phyloP scores from a whole-genome alignment of 805 yeast species.

The Candida golubevii region DNA sequence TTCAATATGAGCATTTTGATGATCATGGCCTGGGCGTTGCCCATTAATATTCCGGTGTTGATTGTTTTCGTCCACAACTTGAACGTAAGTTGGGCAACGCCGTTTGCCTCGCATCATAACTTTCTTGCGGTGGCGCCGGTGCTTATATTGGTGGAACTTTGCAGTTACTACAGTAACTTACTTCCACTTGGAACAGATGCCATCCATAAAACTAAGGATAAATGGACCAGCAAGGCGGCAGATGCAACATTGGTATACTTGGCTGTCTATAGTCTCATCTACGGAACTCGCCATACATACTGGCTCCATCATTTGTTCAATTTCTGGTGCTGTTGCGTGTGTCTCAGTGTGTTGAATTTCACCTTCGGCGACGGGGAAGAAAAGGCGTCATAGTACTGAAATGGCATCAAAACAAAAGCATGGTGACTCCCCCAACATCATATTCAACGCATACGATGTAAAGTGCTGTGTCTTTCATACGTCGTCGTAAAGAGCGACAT shows the following conservation, averaged over 20 bases:
- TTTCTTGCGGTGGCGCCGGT: conserved; percentile 73
- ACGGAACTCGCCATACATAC: conserved; percentile 78
- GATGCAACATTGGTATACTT: conserved; percentile 43
- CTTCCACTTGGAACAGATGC: conserved; percentile 30
- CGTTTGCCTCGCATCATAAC: conserved; percentile 85
- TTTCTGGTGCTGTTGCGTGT: conserved; percentile 52
- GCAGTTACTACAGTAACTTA: conserved; percentile 31
- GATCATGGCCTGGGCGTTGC: conserved; percentile 72
- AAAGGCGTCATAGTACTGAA: background rate
- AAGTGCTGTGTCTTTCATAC: background rate
- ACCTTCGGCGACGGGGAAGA: conserved; percentile 1
- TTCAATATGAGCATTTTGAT: conserved; percentile 61
- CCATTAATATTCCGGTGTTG: conserved; percentile 72
- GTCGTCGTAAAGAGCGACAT: too few species aligned
- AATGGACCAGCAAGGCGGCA: conserved; percentile 10
- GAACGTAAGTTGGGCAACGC: conserved; percentile 73
- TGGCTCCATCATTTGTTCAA: conserved; percentile 80
- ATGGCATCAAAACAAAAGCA: too few species aligned
- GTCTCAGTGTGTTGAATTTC: conserved; percentile 13
- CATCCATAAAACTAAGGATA: conserved; percentile 1
- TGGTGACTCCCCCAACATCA: too few species aligned
- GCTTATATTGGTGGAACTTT: conserved; percentile 52
- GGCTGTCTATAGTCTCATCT: conserved; percentile 58
- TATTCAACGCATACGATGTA: too few species aligned
- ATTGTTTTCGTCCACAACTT: conserved; percentile 80